Evolutionary conservation across 257 asterid species (phyloP), one percentile per base, ranked within the genome.

Genomic region (Dorcoceras hygrometricum): DNA sequence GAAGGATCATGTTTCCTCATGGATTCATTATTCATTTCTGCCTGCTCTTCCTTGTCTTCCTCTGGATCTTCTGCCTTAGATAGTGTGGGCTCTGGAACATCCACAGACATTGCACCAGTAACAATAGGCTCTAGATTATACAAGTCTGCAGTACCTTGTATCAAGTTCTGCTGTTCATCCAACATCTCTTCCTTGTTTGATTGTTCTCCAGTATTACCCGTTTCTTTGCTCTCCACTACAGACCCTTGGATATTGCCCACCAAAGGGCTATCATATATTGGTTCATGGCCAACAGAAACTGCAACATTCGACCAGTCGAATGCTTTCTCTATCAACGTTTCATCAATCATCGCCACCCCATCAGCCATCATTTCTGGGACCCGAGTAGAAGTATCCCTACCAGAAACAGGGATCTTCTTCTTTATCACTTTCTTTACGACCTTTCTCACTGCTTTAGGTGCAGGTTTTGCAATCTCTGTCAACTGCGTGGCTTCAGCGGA

Each of bases 391-490:
- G 69, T 72, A 63, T 74, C 66, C 72, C 67, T 70, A 66, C 75
- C 71, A 19, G 80, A 63, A 56, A 36, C 74, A 8, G 70, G 73
- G 46, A 58, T 53, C 68, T 67, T 85, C 60, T 58, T 78, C n/a
- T 58, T 78, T n/a, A 80, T 69, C 66, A 74, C 77, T 65, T 67
- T 80, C 77, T 73, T 80, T 25, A 78, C 82, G n/a, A 77, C 79
- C 79, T 57, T 85, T 73, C 69, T 75, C 46, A 75, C 70, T 46
- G 62, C 69, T 79, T 71, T 82, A 36, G 76, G 59, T 28, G 60
- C 67, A 67, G 82, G 75, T 73, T 85, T 80, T 39, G 76, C 58
- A 65, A 59, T 77, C 12, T 59, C 43, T 25, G 76, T 63, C 23
- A 36, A 73, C 62, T 71, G 80, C 71, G 63, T 75, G 59, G 32